phyloP scores from a whole-genome alignment of 2,329 filamentous ascomycete genomes.

The Diaporthe aspalathi region DNA sequence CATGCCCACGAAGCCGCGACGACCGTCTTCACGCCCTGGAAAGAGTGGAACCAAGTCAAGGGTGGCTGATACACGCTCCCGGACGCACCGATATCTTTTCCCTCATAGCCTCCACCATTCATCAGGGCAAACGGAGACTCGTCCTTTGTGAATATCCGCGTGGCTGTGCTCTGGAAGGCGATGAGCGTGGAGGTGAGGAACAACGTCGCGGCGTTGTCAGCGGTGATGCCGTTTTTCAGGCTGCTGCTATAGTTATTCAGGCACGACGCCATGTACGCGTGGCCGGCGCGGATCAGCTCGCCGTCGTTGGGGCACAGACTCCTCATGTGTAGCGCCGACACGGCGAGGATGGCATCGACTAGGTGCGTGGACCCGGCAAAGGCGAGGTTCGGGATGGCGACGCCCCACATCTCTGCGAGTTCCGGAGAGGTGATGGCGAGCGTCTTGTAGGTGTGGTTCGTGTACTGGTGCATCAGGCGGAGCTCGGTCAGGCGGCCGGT shows the following conservation, averaged over 20 bases:
- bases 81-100: slow-evolving; percentile 36
- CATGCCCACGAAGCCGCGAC: slow-evolving; percentile 74
- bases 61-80: slow-evolving; percentile 65
- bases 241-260: slow-evolving; percentile 69
- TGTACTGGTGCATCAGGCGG: slow-evolving; percentile 73
- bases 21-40: slow-evolving; percentile 74
- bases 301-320: slow-evolving; percentile 68
- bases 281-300: slow-evolving; percentile 70
- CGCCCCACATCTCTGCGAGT: slow-evolving; percentile 69
- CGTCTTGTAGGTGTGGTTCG: slow-evolving; percentile 69
- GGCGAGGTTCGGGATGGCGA: slow-evolving; percentile 69
- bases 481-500: slow-evolving; percentile 67
- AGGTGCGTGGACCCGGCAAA: slow-evolving; percentile 69
- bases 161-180: slow-evolving; percentile 73
- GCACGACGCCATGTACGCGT: slow-evolving; percentile 73
- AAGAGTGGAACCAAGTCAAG: slow-evolving; percentile 74
- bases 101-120: slow-evolving; percentile 41
- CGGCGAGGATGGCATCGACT: slow-evolving; percentile 72
- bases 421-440: slow-evolving; percentile 64
- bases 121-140: slow-evolving; percentile 54
- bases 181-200: slow-evolving; percentile 74
- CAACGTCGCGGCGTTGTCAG: slow-evolving; percentile 70
- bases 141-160: slow-evolving; percentile 70
- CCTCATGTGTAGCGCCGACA: slow-evolving; percentile 72
- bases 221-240: slow-evolving; percentile 67